Base-by-base conservation (phyloP, 495 filamentous ascomycete genomes). In the Penicillium roqueforti region DNA sequence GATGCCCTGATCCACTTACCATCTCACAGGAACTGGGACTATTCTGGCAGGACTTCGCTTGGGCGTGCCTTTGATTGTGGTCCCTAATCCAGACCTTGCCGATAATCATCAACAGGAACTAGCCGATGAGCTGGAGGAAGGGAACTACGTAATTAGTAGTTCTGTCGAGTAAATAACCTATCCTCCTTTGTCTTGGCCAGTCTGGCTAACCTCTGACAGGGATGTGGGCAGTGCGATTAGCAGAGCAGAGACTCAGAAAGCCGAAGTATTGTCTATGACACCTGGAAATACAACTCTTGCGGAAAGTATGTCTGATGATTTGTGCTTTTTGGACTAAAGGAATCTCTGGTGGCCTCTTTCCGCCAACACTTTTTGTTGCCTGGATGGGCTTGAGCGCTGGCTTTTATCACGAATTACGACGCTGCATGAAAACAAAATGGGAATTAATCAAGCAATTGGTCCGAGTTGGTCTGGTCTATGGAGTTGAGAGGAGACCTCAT, bases 41-140 rank as follows among this genome's bases (percentile, higher is more conserved):
- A 88, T 97, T 22, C 76, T 96, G 1, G 90, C 88, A 65, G 90
- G 84, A 0, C 75, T 95, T 26, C 80, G 90, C 28, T 60, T 80
- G 16, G 76, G 78, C 16, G 75, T 87, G 0, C 82, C 86, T 5
- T 67, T 96, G 26, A 81, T 97, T 41, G 89, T 95, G 3, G 92
- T 98, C 20, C 89, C 91, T 7, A 98, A 98, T 68, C 72, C 81
- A 7, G 72, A 75, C 2, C 79, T 98, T 4, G 83, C 96, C 61
- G 89, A 91, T 59, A 95, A 97, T 59, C 93, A 98, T 62, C 93
- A 98, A 68, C 79, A 82, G 32, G 91, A 98, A 66, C 77, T 97
- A 9, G 91, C 92, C 1, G 74, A 81, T 41, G 85, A 85, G 60
- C 72, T 96, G 46, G 81, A 85, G 39, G 62, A 69, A 6, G 79